Base-by-base conservation (phyloP, 345 rosid species). In the Syzygium grande region DNA sequence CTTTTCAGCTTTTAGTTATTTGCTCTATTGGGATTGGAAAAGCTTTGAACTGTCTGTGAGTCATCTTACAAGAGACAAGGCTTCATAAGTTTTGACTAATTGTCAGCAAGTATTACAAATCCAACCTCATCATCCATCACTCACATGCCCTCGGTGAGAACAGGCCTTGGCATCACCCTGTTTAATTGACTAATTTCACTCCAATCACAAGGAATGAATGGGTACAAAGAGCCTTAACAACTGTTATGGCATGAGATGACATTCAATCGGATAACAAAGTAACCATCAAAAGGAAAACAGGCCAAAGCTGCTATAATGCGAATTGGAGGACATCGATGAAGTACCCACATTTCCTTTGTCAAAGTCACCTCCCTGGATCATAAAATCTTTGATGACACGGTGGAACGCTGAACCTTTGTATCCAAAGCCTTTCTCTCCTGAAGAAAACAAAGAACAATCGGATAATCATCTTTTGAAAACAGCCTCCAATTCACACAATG, bases 351-450 rank as follows among this genome's bases (percentile, higher is more conserved):
- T 98, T 89, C 98, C 99, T 89, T 96, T 96, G 58, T 98, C 99
- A 84, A 97, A 98, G 90, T 98, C 99, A 30, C 99, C 99, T 89
- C 99, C 99, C 89, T 97, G 99, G 91, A 98, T 98, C 99, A 98
- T 95, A 92, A 96, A 98, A 93, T 98, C 99, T 86, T 91, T 95
- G 89, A 98, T 98, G 84, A 97, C 98, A 79, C 99, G 99, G 89
- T 98, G 99, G 86, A 98, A 93, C 0, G 94, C 43, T 4, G 97
- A 97, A 87, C 93, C 94, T 86, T 96, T 98, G 92, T 90, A 98
- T 9, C 99, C 99, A 84, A 97, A 98, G n/a, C 99, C 98, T 88
- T 96, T 98, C 89, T 98, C 99, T 85, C 99, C 99, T 98, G 86
- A 90, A 79, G 87, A 89, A 52, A 90, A 73, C 46, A 52, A 56